Conservation (phyloP, 352 stramenopile genomes). For the Phytophthora capsici region DNA sequence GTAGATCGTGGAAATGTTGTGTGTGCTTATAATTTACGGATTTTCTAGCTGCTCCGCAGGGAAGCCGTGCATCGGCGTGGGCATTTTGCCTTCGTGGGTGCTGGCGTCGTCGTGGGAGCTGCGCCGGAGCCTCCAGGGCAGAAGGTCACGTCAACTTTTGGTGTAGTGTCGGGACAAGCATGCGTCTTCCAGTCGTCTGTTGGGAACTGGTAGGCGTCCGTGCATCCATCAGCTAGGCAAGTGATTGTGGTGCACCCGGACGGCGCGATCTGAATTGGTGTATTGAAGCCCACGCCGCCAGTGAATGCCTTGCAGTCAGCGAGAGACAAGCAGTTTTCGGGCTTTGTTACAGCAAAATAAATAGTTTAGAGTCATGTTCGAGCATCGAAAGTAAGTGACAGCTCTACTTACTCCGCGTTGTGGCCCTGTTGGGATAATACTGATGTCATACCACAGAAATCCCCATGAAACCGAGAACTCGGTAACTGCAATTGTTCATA, state of each 20-base stretch:
- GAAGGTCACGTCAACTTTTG: slow-evolving; percentile 52
- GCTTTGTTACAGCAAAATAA: slow-evolving; percentile 14
- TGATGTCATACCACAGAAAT: slow-evolving; percentile 71
- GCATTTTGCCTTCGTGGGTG: slow-evolving; percentile 38
- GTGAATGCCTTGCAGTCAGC: slow-evolving; percentile 47
- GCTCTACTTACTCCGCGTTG: slow-evolving; percentile 26
- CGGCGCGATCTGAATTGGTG: slow-evolving; percentile 54
- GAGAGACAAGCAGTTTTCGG: slow-evolving; percentile 47
- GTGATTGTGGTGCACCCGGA: slow-evolving; percentile 43
- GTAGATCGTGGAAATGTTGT: background rate
- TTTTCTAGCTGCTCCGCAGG: slow-evolving; percentile 11
- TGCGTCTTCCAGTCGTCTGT: slow-evolving; percentile 54
- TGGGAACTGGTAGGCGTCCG: slow-evolving; percentile 49
- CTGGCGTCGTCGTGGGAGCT: slow-evolving; percentile 15
- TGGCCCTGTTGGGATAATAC: slow-evolving; percentile 60
- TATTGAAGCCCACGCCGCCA: slow-evolving; percentile 52
- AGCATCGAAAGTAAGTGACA: background rate
- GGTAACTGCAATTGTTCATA: slow-evolving; percentile 37
- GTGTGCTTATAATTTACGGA: slow-evolving; percentile 16
- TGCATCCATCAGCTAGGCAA: slow-evolving; percentile 43
- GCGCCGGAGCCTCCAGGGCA: slow-evolving; percentile 15
- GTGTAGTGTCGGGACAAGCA: slow-evolving; percentile 42
- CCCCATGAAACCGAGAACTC: slow-evolving; percentile 53
- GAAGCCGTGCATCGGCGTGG: slow-evolving; percentile 26
- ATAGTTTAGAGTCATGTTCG: slow-evolving; percentile 5